A percentile compares a stretch with the other conserved stretches of the same genome.
Evolutionary conservation across 2,329 filamentous ascomycete genomes (phyloP).

Genomic region (Aureobasidium sp.): DNA sequence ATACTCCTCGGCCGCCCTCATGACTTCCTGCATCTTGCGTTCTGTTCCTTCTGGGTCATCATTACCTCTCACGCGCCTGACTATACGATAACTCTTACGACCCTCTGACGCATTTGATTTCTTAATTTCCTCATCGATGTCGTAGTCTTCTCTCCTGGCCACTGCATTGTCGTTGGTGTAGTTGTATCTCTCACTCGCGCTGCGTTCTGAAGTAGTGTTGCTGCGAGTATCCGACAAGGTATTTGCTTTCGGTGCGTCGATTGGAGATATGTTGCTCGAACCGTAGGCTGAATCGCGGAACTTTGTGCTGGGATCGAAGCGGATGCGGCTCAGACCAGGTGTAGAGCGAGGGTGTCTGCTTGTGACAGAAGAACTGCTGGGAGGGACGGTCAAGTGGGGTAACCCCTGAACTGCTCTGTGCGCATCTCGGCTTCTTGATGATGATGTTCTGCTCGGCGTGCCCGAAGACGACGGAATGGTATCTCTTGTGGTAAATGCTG

Average conservation of each 20-base stretch:
- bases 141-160: background rate
- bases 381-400: background rate
- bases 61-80: background rate
- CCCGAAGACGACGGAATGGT: background rate
- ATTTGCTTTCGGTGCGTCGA: background rate
- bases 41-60: background rate
- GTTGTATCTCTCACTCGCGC: background rate
- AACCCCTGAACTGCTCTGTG: background rate
- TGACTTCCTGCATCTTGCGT: background rate
- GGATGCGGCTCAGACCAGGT: background rate
- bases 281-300: slow-evolving; percentile 1
- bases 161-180: background rate
- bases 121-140: background rate
- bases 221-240: background rate
- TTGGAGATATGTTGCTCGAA: slow-evolving; percentile 5
- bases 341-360: background rate
- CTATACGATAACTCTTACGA: slow-evolving; percentile 6
- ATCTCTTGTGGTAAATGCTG: background rate
- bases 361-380: background rate
- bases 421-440: background rate
- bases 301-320: background rate
- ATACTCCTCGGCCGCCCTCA: background rate
- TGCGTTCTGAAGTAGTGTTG: background rate
- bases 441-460: background rate
- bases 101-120: background rate